Conservation (phyloP, 2,329 filamentous ascomycete genomes). For the Truncatella angustata region DNA sequence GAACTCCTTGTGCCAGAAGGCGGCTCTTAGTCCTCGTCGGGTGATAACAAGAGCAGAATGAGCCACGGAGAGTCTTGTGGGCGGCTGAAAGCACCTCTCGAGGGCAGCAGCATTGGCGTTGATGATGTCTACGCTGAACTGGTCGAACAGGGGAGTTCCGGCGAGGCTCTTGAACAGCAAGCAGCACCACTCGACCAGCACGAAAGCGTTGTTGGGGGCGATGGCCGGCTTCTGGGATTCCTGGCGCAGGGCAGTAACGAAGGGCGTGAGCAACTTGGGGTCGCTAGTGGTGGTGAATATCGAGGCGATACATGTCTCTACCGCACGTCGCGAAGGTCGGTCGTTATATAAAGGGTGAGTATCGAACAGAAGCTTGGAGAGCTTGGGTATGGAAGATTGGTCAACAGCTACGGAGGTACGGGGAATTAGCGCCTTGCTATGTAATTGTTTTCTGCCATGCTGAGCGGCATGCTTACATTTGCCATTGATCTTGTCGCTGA, state of each 20-base stretch:
- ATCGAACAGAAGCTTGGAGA: conserved; percentile 76
- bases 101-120: conserved; percentile 69
- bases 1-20: conserved; percentile 59
- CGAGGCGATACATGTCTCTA: conserved; percentile 73
- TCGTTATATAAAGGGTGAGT: conserved; percentile 89
- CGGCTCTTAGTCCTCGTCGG: conserved; percentile 73
- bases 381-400: conserved; percentile 44
- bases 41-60: conserved; percentile 75
- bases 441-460: too few relatives aligned
- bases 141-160: conserved; percentile 60
- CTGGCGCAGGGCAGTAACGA: conserved; percentile 65
- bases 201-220: conserved; percentile 78
- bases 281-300: conserved; percentile 60
- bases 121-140: conserved; percentile 64
- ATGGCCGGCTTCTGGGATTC: conserved; percentile 78
- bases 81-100: conserved; percentile 72
- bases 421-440: conserved; percentile 5
- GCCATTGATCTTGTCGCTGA: conserved; percentile 56
- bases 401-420: conserved; percentile 40
- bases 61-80: conserved; percentile 61
- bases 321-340: conserved; percentile 76
- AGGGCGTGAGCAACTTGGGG: conserved; percentile 56
- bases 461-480: conserved; percentile 43
- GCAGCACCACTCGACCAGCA: conserved; percentile 87
- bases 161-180: conserved; percentile 72